Evolutionary conservation across 768 basidiomycete species (phyloP).

Genomic region (Russula virescens): DNA sequence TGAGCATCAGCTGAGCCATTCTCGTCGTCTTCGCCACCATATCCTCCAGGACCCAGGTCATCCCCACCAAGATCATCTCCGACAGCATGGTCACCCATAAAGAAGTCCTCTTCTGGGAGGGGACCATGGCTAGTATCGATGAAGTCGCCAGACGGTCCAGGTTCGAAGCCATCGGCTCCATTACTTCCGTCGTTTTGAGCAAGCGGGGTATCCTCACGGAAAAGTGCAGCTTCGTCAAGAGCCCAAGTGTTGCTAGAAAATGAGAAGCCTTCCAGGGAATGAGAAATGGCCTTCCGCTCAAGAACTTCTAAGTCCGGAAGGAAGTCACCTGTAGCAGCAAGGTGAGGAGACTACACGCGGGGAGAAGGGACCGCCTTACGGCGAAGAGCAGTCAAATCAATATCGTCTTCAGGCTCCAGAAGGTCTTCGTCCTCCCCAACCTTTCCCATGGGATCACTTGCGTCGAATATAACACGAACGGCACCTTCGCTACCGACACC

Average conservation of each 20-base stretch:
- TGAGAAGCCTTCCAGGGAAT: slow-evolving; percentile 74
- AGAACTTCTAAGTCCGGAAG: slow-evolving; percentile 62
- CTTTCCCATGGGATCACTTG: slow-evolving; percentile 81
- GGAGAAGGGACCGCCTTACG: slow-evolving; percentile 36
- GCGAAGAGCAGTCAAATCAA: slow-evolving; percentile 60
- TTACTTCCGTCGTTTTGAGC: slow-evolving; percentile 41
- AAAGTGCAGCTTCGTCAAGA: slow-evolving; percentile 58
- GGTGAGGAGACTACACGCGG: slow-evolving; percentile 7
- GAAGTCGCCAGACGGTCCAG: slow-evolving; percentile 34
- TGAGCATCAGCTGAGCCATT: slow-evolving; percentile 38
- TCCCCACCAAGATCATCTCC: slow-evolving; percentile 42
- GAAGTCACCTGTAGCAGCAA: slow-evolving; percentile 50
- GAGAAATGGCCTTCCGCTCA: slow-evolving; percentile 68
- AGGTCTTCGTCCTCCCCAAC: slow-evolving; percentile 62
- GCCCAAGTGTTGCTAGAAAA: slow-evolving; percentile 65
- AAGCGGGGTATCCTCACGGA: slow-evolving; percentile 46
- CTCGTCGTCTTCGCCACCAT: slow-evolving; percentile 35
- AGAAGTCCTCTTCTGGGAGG: slow-evolving; percentile 55
- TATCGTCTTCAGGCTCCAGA: slow-evolving; percentile 61
- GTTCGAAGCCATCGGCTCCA: slow-evolving; percentile 33
- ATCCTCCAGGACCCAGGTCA: slow-evolving; percentile 17
- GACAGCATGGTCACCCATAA: slow-evolving; percentile 54
- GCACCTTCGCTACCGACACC: slow-evolving; percentile 75
- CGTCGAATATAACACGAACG: slow-evolving; percentile 92
- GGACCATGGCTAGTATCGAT: slow-evolving; percentile 35